Base-by-base conservation (phyloP, 805 yeast species). In the Cyberlindnera bimundalis region DNA sequence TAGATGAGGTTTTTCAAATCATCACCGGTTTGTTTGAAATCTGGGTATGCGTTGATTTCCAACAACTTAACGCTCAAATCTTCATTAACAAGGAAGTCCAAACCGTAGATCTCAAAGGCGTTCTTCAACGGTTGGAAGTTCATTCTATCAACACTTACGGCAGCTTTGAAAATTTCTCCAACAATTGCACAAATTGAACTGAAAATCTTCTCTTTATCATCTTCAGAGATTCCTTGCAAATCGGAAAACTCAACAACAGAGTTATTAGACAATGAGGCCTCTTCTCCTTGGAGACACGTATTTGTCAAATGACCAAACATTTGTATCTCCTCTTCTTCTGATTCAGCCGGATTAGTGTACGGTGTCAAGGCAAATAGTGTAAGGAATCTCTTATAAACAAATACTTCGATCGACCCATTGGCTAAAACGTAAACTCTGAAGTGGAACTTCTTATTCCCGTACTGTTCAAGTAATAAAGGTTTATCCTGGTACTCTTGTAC, bases 31-130 rank as follows among this genome's bases (percentile, higher is more conserved):
- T 93, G 99, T 56, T 88, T 89, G 66, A 93, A 93, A 59, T 93
- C 99, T 1, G 99, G 99, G 57, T 83, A 93, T 13, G 98, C 82
- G 56, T 93, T 93, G 33, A 89, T 86, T 61, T 93, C 98, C 30
- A 91, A 64, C 20, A 93, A 58, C 33, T 69, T 71, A 3, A 84
- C 91, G 12, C 70, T 59, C 17, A 61, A 57, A 23, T 76, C 66
- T 2, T 62, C 65, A 51, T 79, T 81, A 14, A 93, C 84, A 40
- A 93, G 62, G 60, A 89, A 90, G 60, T 93, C 99, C 13, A 93
- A 68, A 1, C 99, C 99, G 58, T 73, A 93, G 6, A 87, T 71
- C 61, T 93, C 99, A 57, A 86, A 76, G 0, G 95, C 91, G 60
- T 88, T 88, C 1, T 66, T 62, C 43, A 90, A 57, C 0, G 98